These are phyloP conservation scores for Selaginella tamariscina DNA, from an alignment of 75 land plant species.

Conservation along the genomic window DNA sequence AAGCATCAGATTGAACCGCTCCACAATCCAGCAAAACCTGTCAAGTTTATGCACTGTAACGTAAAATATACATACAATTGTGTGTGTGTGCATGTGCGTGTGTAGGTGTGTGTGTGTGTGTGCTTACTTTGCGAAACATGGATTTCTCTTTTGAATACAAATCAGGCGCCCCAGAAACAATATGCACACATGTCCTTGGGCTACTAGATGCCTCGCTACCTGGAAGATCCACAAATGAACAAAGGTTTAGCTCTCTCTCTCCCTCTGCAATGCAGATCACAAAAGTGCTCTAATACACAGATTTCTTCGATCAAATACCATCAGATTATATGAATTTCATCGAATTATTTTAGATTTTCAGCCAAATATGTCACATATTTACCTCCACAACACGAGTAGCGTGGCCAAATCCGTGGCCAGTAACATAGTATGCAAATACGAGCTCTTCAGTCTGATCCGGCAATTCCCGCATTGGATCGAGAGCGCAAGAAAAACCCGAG, in stretches of 20 bases:
- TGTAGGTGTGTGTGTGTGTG: no score
- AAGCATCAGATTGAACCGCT: constrained; percentile 97
- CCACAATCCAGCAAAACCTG: constrained; percentile 95
- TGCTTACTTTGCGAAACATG: constrained; percentile 69
- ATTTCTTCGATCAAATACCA: no score
- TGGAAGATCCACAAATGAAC: constrained; percentile 12
- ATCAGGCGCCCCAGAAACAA: constrained; percentile 84
- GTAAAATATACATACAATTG: not conserved
- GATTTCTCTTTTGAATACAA: constrained; percentile 70
- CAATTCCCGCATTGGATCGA: not conserved
- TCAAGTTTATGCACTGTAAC: not conserved
- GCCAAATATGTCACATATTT: not conserved
- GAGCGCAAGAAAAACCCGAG: not conserved
- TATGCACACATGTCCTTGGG: constrained; percentile 84
- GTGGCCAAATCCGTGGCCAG: constrained; percentile 98
- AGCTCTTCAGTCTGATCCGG: constrained; percentile 15
- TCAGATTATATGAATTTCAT: no score
- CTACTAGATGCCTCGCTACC: constrained; percentile 81
- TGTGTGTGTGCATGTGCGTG: no score
- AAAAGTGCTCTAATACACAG: no score
- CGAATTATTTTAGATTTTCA: not conserved
- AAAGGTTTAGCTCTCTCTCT: no score
- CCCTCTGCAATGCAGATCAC: no score
- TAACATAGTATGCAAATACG: constrained; percentile 86
- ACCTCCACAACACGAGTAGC: constrained; percentile 99